Conservation (phyloP, 176 grass and related monocot genomes). For the Hordeum marinum region DNA sequence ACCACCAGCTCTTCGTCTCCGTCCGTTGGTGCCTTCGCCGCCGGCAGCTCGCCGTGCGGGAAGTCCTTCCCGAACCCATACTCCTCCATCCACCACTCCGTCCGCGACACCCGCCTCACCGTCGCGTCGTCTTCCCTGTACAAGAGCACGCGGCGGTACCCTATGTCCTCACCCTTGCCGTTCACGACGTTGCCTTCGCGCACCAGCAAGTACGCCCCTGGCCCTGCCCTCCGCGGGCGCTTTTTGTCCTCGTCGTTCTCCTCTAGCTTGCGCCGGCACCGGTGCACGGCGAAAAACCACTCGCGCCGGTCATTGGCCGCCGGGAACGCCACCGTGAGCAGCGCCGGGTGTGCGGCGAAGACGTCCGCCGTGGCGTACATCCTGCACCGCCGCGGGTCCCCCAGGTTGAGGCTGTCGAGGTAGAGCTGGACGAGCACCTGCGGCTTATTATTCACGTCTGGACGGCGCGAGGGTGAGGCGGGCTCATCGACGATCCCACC, state of each 20-base stretch:
- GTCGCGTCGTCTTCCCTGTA: conserved; percentile 27
- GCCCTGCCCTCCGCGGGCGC: not conserved
- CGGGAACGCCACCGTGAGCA: conserved; percentile 21
- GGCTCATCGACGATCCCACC: not conserved
- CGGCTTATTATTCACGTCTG: not conserved
- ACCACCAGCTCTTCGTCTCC: not conserved
- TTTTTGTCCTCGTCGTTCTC: not conserved
- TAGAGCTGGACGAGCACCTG: conserved; percentile 44
- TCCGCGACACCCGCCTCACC: not conserved
- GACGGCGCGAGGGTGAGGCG: too few species aligned
- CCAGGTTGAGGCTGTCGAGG: conserved; percentile 6
- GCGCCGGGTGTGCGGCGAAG: conserved; percentile 14
- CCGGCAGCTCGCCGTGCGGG: not conserved
- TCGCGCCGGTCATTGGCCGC: conserved; percentile 27
- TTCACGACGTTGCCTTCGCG: not conserved
- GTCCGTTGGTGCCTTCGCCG: not conserved
- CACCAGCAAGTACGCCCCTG: conserved; percentile 22
- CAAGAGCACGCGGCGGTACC: conserved; percentile 14
- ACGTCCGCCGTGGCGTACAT: not conserved
- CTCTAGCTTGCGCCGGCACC: not conserved
- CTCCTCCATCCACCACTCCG: conserved; percentile 41
- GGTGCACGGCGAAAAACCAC: conserved; percentile 32
- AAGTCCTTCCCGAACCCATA: conserved; percentile 21
- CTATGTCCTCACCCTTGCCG: conserved; percentile 1
- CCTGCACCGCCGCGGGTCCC: conserved; percentile 28